Base-by-base conservation (phyloP, 2,329 filamentous ascomycete genomes). In the Didymella lethalis region DNA sequence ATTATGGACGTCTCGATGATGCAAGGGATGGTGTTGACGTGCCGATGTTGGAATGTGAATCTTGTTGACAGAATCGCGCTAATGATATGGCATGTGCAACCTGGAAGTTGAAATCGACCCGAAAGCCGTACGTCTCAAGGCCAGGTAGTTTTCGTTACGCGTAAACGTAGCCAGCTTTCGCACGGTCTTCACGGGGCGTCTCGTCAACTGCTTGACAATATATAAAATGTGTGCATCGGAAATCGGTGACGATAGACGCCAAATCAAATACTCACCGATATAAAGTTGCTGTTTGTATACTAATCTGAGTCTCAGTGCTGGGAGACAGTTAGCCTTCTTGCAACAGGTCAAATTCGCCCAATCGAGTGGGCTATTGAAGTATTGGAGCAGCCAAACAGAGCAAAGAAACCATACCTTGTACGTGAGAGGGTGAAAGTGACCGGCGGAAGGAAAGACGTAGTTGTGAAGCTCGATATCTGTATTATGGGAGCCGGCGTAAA, bases 1-100 rank as follows among this genome's bases (percentile, higher is more conserved):
- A 14, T 29, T 49, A 49, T 45, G n/a, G 23, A 16, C 31, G 1
- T 8, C 5, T 8, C 3, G 3, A 18, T 8, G 8, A 56, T 23
- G 54, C 41, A 50, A 50, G 54, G 47, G 54, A 28, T 40, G 40
- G 3, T 50, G 54, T 50, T 50, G 50, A 38, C 25, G 26, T 4
- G 18, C 29, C 4, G 31, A 2, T 18, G 3, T n/a, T 25, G 47
- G 54, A 56, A 56, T 56, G 54, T 34, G 8, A 14, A 23, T 20
- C 34, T 12, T 8, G 4, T 3, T 12, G n/a, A 7, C 18, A 6
- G 3, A 7, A 41, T 12, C 7, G 20, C 38, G n/a, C 36, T n/a
- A 38, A 7, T 10, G 36, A 18, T 7, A n/a, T 10, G 16, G n/a
- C 38, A 10, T 6, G 20, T 41, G 0, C 38, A 8, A 6, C n/a